Conservation (phyloP, 2,329 filamentous ascomycete species). For the Chaetomium olivaceum region DNA sequence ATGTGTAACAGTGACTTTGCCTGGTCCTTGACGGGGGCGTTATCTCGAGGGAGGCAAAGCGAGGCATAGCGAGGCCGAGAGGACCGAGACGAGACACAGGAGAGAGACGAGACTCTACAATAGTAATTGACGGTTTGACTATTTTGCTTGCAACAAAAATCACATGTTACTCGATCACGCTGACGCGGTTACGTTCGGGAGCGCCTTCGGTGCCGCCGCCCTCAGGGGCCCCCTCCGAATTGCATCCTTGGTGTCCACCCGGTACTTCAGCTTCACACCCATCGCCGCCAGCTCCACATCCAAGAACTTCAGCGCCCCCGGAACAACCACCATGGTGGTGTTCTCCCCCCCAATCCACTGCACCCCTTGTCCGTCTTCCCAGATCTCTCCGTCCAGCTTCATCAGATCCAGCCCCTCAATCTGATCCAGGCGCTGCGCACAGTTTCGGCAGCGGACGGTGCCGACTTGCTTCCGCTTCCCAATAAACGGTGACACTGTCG, state of each 20-base stretch:
- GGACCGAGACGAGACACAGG: conserved; percentile 9
- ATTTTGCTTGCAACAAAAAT: conserved; percentile 11
- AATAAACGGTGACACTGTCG: conserved; percentile 67
- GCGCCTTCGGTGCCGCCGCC: conserved; percentile 25
- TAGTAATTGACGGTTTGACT: background rate
- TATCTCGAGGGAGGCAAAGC: background rate
- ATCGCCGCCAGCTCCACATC: conserved; percentile 96
- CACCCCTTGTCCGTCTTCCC: conserved; percentile 87
- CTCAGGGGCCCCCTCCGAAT: conserved; percentile 53
- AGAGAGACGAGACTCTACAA: background rate
- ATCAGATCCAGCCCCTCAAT: conserved; percentile 58
- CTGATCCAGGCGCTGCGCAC: conserved; percentile 63
- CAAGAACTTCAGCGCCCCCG: conserved; percentile 86
- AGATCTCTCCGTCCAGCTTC: conserved; percentile 69
- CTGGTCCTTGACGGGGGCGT: background rate
- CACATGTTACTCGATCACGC: conserved; percentile 18
- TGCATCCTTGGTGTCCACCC: conserved; percentile 64
- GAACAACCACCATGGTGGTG: conserved; percentile 87
- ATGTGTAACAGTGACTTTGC: conserved; percentile 1
- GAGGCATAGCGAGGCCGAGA: background rate
- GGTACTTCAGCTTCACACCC: conserved; percentile 92
- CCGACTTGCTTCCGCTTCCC: conserved; percentile 66
- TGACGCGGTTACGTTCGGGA: conserved; percentile 18
- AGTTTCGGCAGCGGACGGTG: conserved; percentile 76
- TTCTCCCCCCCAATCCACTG: conserved; percentile 87